phyloP scores from a whole-genome alignment of 805 yeast genomes.

The Starmerella floricola region DNA sequence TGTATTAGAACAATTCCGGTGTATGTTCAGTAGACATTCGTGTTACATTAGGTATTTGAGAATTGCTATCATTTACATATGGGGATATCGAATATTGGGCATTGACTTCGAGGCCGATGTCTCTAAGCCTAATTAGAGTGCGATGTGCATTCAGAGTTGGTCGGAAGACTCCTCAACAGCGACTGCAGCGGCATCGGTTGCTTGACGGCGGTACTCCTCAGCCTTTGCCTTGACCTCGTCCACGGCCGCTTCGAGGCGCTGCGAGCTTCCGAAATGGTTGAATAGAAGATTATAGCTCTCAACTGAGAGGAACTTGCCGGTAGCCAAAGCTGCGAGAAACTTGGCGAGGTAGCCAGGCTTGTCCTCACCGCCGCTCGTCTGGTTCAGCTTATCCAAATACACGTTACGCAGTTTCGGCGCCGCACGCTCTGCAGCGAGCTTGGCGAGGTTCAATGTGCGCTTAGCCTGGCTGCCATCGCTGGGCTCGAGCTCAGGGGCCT shows the following conservation, averaged over 20 bases:
- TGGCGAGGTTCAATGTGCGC: constrained; percentile 15
- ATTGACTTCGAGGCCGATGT: too few species aligned
- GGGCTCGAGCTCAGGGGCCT: not conserved
- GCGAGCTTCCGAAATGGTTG: constrained; percentile 11
- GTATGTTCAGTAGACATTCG: too few species aligned
- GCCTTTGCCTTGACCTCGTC: constrained; percentile 11
- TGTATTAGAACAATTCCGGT: too few species aligned
- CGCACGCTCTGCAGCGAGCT: constrained; percentile 17
- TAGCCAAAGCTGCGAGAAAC: constrained; percentile 15
- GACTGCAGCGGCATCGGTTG: constrained; percentile 1
- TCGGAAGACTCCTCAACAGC: constrained; percentile 1
- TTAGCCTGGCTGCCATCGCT: constrained; percentile 7
- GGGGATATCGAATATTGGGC: too few species aligned
- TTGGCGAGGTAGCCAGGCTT: constrained; percentile 12
- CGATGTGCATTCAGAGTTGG: too few species aligned
- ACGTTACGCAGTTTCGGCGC: constrained; percentile 16
- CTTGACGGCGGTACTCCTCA: not conserved
- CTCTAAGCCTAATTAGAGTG: too few species aligned
- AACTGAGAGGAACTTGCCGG: constrained; percentile 12
- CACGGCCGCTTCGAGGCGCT: constrained; percentile 14
- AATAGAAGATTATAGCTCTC: constrained; percentile 13
- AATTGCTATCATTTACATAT: too few species aligned
- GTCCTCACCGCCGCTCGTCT: constrained; percentile 7
- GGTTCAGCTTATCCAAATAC: constrained; percentile 16
- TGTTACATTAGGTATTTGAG: too few species aligned